Evolutionary conservation across 345 rosid species (phyloP).

Genomic region (Lepidium didymum): DNA sequence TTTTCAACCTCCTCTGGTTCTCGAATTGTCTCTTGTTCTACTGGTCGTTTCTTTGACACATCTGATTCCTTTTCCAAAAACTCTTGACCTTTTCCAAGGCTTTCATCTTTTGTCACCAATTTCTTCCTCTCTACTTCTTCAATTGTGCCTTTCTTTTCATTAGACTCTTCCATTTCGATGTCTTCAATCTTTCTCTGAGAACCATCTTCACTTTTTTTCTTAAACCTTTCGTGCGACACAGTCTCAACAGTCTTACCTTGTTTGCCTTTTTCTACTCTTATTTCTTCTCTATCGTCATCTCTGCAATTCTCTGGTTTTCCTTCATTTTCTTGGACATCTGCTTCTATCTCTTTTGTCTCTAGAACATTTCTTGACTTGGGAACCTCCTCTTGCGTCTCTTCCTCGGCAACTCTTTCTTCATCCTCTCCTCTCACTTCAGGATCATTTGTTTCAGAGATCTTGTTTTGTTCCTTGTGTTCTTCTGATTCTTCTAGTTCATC

Average conservation of each 20-base stretch:
- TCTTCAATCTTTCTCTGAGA: too few relatives aligned
- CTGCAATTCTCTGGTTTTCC: background rate
- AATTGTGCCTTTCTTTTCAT: too few relatives aligned
- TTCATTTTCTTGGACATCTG: background rate
- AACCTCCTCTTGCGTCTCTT: background rate
- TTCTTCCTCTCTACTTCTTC: too few relatives aligned
- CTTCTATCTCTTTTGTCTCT: background rate
- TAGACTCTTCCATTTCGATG: too few relatives aligned
- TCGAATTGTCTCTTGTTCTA: slow-evolving; percentile 1
- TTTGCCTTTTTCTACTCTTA: background rate
- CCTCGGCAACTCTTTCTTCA: background rate
- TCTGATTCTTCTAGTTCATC: slow-evolving; percentile 1
- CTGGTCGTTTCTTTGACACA: background rate
- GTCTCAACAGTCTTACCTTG: background rate
- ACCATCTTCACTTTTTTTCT: background rate
- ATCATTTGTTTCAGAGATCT: background rate
- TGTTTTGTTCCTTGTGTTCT: background rate
- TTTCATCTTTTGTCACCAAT: too few relatives aligned
- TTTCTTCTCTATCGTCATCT: background rate
- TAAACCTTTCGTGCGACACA: background rate
- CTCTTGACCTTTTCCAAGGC: background rate
- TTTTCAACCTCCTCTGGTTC: background rate
- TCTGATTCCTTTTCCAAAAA: background rate
- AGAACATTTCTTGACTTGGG: too few relatives aligned
- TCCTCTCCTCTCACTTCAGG: background rate